These are phyloP conservation scores for Letharia lupina DNA, from an alignment of 495 filamentous ascomycete genomes.

Conservation along the genomic window DNA sequence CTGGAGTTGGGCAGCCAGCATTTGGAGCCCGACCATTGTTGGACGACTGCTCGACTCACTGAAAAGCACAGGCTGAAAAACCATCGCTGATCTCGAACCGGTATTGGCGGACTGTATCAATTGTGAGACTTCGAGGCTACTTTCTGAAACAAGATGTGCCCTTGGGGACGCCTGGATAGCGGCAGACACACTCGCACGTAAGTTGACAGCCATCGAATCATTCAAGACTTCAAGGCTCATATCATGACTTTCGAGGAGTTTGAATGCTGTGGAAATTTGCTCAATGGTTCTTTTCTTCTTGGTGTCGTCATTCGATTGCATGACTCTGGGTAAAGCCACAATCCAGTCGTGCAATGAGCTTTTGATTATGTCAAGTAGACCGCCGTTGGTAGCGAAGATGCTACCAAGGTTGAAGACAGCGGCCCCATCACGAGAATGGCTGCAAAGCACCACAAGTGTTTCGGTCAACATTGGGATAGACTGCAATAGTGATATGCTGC, in stretches of 20 bases:
- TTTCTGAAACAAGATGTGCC: constrained; percentile 27
- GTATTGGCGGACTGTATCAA: constrained; percentile 6
- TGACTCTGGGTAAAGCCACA: constrained; percentile 65
- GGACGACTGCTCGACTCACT: constrained; percentile 55
- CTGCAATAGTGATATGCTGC: constrained; percentile 61
- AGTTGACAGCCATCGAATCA: constrained; percentile 50
- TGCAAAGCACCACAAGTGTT: constrained; percentile 61
- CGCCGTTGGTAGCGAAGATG: constrained; percentile 55
- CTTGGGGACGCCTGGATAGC: constrained; percentile 30
- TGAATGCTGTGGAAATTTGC: constrained; percentile 63
- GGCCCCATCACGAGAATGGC: constrained; percentile 39
- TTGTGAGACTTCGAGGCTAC: constrained; percentile 17
- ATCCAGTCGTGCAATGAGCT: constrained; percentile 73
- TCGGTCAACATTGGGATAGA: constrained; percentile 68
- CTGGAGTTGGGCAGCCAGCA: constrained; percentile 36
- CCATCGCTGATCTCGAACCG: constrained; percentile 23
- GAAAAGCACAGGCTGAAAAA: constrained; percentile 56
- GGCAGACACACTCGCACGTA: constrained; percentile 40
- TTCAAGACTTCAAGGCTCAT: constrained; percentile 65
- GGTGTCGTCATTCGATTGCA: constrained; percentile 76
- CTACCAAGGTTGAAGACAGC: constrained; percentile 36
- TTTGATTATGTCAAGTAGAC: constrained; percentile 60
- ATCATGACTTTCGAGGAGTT: constrained; percentile 55
- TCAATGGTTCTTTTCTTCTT: constrained; percentile 62
- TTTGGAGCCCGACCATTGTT: constrained; percentile 46